These are phyloP conservation scores for Scleroderma bovista DNA, from an alignment of 768 basidiomycete species.

Conservation along the genomic window DNA sequence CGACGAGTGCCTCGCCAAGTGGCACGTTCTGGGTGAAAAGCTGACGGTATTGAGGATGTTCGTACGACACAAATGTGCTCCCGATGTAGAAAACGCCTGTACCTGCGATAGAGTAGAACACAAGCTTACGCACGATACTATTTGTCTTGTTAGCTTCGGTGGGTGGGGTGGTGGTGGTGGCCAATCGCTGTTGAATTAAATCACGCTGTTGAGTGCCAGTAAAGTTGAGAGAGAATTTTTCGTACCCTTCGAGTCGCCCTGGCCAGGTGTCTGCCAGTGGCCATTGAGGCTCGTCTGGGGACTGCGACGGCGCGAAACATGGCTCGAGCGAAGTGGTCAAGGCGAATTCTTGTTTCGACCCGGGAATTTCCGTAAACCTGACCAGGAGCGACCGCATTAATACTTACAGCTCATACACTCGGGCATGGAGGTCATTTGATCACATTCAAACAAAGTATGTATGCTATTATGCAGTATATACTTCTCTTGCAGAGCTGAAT, in stretches of 20 bases:
- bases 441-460: too few species aligned
- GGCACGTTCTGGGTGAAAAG: constrained; percentile 82
- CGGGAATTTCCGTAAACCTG: constrained; percentile 2
- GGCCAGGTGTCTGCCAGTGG: constrained; percentile 41
- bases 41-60: constrained; percentile 76
- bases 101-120: constrained; percentile 63
- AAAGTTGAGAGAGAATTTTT: constrained; percentile 2
- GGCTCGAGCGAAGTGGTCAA: constrained; percentile 13
- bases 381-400: too few species aligned
- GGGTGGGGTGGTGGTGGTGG: constrained; percentile 45
- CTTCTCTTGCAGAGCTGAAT: too few species aligned
- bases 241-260: constrained; percentile 58
- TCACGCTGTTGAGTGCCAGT: background rate
- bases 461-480: too few species aligned
- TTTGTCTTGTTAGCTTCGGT: constrained; percentile 42
- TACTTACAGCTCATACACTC: too few species aligned
- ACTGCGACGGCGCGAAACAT: constrained; percentile 55
- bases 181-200: constrained; percentile 44
- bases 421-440: too few species aligned
- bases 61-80: constrained; percentile 74
- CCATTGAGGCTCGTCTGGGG: constrained; percentile 45
- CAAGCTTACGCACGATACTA: constrained; percentile 48
- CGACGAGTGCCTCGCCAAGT: constrained; percentile 67
- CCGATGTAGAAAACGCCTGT: constrained; percentile 78
- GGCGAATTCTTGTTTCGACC: background rate